Base-by-base conservation (phyloP, 2,329 filamentous ascomycete genomes). In the Pseudocercospora macadamiae region DNA sequence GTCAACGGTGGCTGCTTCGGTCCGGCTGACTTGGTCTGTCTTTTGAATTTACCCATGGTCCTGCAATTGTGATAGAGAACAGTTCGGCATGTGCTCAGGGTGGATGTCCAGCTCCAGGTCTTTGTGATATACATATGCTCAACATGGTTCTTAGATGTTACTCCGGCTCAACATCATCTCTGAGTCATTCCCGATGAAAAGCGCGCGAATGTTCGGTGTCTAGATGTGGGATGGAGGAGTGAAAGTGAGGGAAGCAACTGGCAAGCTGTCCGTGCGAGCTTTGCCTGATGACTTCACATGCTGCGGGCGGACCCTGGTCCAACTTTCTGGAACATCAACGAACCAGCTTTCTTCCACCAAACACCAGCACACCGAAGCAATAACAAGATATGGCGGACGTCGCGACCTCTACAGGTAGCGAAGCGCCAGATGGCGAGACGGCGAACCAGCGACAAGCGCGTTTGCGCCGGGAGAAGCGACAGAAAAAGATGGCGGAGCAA, bases 401-500 rank as follows among this genome's bases (percentile, higher is more conserved):
- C 25, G 62, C 65, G 25, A 60, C 53, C 10, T 63, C 68, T 47
- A 59, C 67, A 9, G 65, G 66, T 49, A 59, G 61, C 42, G 65
- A 66, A 19, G 61, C 60, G 7, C 63, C 66, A 25, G 66, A 68
- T 44, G 66, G 66, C 37, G 76, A 76, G 59, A 77, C 78, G 6
- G 74, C 78, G 2, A 76, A 75, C 9, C 80, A 82, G 67, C 68
- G 74, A 58, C 87, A 91, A 75, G 87, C 88, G 34, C 86, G 89
- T 47, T 80, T 91, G 58, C 88, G 90, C 66, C 90, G 91, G 74
- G 89, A 93, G 74, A 86, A 89, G 36, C 84, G 90, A 49, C 88
- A 91, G 73, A 89, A 89, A 58, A 93, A 93, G 80, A 86, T 93
- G 75, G 85, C 83, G 68, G 85, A 87, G 51, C 86, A 88, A 60